Conservation (phyloP, 2,329 filamentous ascomycete genomes). For the Aspergillus fischeri region DNA sequence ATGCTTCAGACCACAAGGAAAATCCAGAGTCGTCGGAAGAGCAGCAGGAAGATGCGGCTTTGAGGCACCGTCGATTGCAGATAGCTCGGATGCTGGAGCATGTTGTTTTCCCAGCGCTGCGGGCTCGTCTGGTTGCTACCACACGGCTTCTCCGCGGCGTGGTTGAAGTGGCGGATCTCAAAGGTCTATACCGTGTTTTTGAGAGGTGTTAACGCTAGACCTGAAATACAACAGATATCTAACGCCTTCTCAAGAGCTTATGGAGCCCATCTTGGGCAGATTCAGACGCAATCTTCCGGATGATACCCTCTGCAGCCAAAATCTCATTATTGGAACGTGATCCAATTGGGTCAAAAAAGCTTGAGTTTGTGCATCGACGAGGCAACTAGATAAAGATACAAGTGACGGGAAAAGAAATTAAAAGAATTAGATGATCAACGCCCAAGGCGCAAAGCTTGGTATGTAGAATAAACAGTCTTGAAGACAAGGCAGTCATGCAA, state of each 20-base stretch:
- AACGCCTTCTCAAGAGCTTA: background rate
- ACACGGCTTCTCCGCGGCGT: conserved; percentile 70
- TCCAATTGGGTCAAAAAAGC: background rate
- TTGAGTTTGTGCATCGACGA: background rate
- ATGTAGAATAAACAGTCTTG: conserved; percentile 11
- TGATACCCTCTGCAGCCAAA: background rate
- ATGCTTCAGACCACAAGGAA: background rate
- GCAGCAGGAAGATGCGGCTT: conserved; percentile 46
- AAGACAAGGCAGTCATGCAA: background rate
- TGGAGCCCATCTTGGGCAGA: background rate
- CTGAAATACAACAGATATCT: background rate
- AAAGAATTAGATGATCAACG: conserved; percentile 3
- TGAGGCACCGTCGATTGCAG: conserved; percentile 57
- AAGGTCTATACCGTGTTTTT: conserved; percentile 90
- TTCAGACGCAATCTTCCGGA: background rate
- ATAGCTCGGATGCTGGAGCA: conserved; percentile 76
- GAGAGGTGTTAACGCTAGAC: conserved; percentile 67
- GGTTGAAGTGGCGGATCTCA: conserved; percentile 84
- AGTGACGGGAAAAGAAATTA: background rate
- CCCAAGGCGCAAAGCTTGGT: conserved; percentile 16
- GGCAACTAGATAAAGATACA: background rate
- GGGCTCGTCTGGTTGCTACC: conserved; percentile 76
- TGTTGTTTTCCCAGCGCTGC: conserved; percentile 84
- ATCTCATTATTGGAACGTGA: background rate
- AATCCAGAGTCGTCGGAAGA: conserved; percentile 5